phyloP scores from a whole-genome alignment of 352 stramenopile genomes.

The Globisporangium middletonii region DNA sequence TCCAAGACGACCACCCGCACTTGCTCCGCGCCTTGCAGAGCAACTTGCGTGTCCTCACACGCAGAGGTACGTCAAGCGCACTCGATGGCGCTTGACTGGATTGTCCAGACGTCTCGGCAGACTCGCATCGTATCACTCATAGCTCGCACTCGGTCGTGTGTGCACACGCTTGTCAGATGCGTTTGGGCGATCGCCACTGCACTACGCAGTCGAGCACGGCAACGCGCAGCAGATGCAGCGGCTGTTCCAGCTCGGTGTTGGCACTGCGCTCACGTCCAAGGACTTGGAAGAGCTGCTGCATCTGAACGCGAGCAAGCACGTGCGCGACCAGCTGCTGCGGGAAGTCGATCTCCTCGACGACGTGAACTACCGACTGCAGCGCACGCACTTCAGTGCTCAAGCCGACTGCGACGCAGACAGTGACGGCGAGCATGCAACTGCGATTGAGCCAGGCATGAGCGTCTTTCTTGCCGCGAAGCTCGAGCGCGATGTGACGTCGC shows the following conservation, averaged over 20 bases:
- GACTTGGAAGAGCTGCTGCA: conserved; percentile 34
- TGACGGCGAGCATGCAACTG: not conserved
- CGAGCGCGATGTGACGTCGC: conserved; percentile 15
- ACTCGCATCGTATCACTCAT: not conserved
- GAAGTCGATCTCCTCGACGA: conserved; percentile 36
- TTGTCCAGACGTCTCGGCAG: not conserved
- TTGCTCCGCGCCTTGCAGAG: conserved; percentile 23
- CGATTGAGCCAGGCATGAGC: conserved; percentile 25
- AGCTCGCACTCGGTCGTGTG: not conserved
- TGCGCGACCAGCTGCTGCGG: conserved; percentile 26
- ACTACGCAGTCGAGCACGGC: conserved; percentile 35
- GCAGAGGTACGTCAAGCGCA: conserved; percentile 18
- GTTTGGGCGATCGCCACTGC: conserved; percentile 36
- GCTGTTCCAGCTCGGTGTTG: conserved; percentile 26
- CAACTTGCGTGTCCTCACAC: conserved; percentile 16
- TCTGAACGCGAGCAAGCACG: conserved; percentile 14
- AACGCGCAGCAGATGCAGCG: conserved; percentile 36
- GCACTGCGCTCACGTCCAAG: conserved; percentile 5
- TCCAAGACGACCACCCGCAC: conserved; percentile 17
- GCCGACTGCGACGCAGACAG: not conserved
- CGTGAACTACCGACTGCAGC: conserved; percentile 12
- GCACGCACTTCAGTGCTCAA: not conserved
- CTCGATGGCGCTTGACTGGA: not conserved
- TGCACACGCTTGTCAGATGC: conserved; percentile 16
- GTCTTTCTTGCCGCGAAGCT: conserved; percentile 33